A percentile compares a stretch with the other conserved stretches of the same genome.
These are phyloP conservation scores for Zygosaccharomyces pseudobailii DNA, from an alignment of 1,139 yeast species.

Conservation along the genomic window DNA sequence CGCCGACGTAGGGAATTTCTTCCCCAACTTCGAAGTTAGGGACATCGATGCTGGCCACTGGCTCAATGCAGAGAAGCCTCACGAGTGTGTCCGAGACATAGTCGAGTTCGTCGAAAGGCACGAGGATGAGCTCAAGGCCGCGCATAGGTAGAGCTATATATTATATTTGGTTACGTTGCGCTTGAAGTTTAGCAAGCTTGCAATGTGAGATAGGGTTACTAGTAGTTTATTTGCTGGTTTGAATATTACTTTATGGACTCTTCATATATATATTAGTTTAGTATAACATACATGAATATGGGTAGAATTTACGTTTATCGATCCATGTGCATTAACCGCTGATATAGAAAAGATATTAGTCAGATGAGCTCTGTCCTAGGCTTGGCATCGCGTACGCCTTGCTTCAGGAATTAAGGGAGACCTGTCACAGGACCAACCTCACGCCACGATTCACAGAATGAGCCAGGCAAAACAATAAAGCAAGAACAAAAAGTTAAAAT, in stretches of 20 bases:
- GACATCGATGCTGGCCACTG: constrained; percentile 89
- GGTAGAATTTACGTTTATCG: neutral
- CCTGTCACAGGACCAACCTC: no score
- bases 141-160: neutral
- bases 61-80: constrained; percentile 78
- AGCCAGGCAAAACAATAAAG: neutral
- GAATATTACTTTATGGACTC: neutral
- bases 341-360: neutral
- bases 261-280: no score
- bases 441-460: neutral
- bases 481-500: neutral
- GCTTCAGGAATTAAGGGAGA: no score
- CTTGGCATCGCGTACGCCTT: no score
- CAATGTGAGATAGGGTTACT: neutral
- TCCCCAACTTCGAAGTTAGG: constrained; percentile 69
- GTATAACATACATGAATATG: neutral
- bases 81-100: constrained; percentile 56
- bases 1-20: constrained; percentile 68
- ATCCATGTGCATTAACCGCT: neutral
- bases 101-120: constrained; percentile 54
- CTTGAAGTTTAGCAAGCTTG: neutral
- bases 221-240: neutral
- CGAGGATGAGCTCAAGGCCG: constrained; percentile 39
- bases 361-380: no score
- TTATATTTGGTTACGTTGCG: neutral